Base-by-base conservation (phyloP, 352 stramenopile genomes). In the Pythium scleroteichum region DNA sequence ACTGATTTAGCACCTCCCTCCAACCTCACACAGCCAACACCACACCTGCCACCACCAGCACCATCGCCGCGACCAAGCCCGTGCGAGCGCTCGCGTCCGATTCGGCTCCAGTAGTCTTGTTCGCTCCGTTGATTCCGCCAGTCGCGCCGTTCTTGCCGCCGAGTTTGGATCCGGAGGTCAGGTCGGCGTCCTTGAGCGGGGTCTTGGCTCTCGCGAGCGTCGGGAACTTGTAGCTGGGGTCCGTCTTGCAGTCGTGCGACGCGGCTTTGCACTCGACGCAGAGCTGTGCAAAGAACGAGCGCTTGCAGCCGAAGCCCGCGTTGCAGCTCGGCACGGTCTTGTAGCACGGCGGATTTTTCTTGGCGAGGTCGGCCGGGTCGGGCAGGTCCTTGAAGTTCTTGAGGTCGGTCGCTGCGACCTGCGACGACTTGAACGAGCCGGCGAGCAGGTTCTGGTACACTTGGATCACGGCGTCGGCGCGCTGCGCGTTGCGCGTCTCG, bases 281-380 rank as follows among this genome's bases (percentile, higher is more conserved):
- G 19, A 93, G 14, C 64, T 93, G 83, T 26, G 78, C 85, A 74
- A 89, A 90, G 12, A 72, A 69, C 1, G 71, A 70, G 44, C 83
- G 83, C 68, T 87, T 81, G 66, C 83, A 93, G 48, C 81, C 82
- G 24, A 62, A 73, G 33, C 71, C 74, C 14, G 62, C 72, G 16
- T 75, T 76, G 44, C 83, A 92, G 5, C 64, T 59, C 17, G 63
- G 47, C 13, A 87, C 76, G 26, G 74, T 87, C 70, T 76, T 71
- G 64, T 87, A 94, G 67, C 85, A 94, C 35, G 78, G 79, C 16
- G 81, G 81, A 64, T 94, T 94, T 3, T 40, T n/a, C 13, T 62
- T 57, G 19, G 68, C 66, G 20, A 94, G 75, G 16, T 79, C 64
- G 10, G 72, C 62, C 1, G 72, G 62, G 12, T 71, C 75, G 5